Evolutionary conservation across 345 rosid genomes (phyloP).

Genomic region (Sonneratia caseolaris): DNA sequence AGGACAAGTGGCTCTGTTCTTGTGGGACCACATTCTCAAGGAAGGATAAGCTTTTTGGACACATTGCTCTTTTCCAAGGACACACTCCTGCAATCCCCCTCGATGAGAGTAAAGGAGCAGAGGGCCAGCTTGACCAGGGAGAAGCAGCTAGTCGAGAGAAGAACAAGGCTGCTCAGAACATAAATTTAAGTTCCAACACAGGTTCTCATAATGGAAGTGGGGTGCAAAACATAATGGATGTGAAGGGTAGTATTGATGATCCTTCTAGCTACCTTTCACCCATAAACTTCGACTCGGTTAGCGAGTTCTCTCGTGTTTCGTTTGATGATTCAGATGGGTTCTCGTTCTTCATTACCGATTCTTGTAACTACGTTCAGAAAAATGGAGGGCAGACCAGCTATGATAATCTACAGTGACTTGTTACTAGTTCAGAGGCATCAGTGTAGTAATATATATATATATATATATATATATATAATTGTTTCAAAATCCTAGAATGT

Average conservation of each 20-base stretch:
- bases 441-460: neutral
- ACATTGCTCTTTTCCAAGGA: slow-evolving; percentile 90
- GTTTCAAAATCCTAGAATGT: slow-evolving; percentile 1
- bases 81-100: slow-evolving; percentile 88
- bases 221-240: slow-evolving; percentile 29
- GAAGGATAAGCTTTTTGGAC: slow-evolving; percentile 97
- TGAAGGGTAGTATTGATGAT: slow-evolving; percentile 47
- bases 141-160: slow-evolving; percentile 26
- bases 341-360: slow-evolving; percentile 55
- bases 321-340: slow-evolving; percentile 81
- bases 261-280: slow-evolving; percentile 52
- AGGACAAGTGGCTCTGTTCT: slow-evolving; percentile 95
- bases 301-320: slow-evolving; percentile 61
- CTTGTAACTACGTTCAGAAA: slow-evolving; percentile 52
- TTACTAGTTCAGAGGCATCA: neutral
- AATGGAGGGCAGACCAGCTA: slow-evolving; percentile 38
- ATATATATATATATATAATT: neutral
- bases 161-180: slow-evolving; percentile 22
- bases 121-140: slow-evolving; percentile 28
- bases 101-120: slow-evolving; percentile 49
- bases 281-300: slow-evolving; percentile 64
- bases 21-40: slow-evolving; percentile 95
- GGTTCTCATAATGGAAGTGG: slow-evolving; percentile 19
- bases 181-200: slow-evolving; percentile 30
- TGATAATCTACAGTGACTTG: slow-evolving; percentile 18